Evolutionary conservation across 495 filamentous ascomycete species (phyloP).

Genomic region (Lophiotrema nucula): DNA sequence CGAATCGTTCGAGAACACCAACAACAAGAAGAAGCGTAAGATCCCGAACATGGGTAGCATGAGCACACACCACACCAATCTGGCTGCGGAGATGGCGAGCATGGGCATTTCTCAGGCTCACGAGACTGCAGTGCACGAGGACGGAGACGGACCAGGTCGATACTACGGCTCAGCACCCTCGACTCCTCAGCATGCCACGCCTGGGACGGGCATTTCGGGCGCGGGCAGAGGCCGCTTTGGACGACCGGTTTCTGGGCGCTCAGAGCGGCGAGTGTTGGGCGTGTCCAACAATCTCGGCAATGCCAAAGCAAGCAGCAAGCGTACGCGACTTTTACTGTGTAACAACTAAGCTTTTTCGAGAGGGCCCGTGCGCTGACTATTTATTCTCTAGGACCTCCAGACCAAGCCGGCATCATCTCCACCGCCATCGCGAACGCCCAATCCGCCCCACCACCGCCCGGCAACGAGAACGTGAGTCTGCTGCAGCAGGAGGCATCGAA

Average conservation of each 20-base stretch:
- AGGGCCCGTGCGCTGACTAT: conserved; percentile 46
- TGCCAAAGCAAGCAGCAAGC: conserved; percentile 34
- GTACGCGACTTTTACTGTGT: conserved; percentile 13
- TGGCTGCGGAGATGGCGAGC: conserved; percentile 62
- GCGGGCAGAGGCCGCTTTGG: conserved; percentile 78
- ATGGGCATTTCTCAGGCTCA: conserved; percentile 57
- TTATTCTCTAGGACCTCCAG: conserved; percentile 23
- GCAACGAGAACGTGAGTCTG: conserved; percentile 72
- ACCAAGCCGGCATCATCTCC: conserved; percentile 73
- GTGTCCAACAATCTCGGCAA: conserved; percentile 55
- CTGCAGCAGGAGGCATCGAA: conserved; percentile 67
- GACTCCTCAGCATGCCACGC: conserved; percentile 43
- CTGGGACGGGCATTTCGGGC: conserved; percentile 67
- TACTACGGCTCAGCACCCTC: conserved; percentile 58
- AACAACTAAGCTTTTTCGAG: neutral
- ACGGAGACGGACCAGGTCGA: conserved; percentile 47
- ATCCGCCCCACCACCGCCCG: conserved; percentile 54
- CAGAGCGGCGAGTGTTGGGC: conserved; percentile 66
- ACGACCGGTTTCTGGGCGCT: conserved; percentile 49
- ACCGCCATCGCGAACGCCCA: conserved; percentile 84
- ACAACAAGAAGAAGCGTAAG: conserved; percentile 99
- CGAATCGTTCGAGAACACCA: conserved; percentile 96
- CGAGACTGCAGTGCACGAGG: conserved; percentile 45
- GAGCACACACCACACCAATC: conserved; percentile 59
- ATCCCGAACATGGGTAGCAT: conserved; percentile 82